phyloP scores from a whole-genome alignment of 495 filamentous ascomycete genomes.

The Podospora fimiseda region DNA sequence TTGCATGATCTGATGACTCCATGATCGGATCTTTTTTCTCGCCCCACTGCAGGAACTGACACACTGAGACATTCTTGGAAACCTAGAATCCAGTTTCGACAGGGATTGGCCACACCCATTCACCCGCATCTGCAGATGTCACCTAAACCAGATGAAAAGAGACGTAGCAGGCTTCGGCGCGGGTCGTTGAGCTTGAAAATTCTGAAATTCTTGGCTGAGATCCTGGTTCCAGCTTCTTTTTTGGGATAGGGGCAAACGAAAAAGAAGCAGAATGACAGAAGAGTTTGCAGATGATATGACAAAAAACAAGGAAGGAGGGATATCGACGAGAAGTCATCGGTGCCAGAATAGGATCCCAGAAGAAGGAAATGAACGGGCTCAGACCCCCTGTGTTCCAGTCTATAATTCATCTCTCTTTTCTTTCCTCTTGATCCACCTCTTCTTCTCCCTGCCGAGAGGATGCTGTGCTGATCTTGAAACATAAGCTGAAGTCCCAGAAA shows the following conservation, averaged over 20 bases:
- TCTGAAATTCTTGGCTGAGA: not conserved
- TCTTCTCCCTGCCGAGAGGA: not conserved
- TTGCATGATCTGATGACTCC: constrained; percentile 5
- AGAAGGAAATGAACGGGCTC: not conserved
- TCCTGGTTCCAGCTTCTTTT: not conserved
- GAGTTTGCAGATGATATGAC: not conserved
- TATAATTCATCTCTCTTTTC: constrained; percentile 1
- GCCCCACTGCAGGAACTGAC: not conserved
- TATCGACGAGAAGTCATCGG: not conserved
- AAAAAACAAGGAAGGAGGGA: not conserved
- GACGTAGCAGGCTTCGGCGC: not conserved
- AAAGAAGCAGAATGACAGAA: not conserved
- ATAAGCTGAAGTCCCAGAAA: not conserved
- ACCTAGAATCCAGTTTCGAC: not conserved
- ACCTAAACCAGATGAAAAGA: not conserved
- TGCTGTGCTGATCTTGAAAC: not conserved
- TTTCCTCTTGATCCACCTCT: not conserved
- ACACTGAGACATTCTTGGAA: not conserved
- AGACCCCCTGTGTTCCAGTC: not conserved
- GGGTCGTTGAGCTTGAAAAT: not conserved
- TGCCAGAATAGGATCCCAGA: not conserved
- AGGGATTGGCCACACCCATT: not conserved
- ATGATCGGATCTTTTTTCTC: not conserved
- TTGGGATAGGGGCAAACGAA: not conserved
- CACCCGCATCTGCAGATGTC: not conserved